These are phyloP conservation scores for Penicillium atrosanguineum DNA, from an alignment of 495 filamentous ascomycete genomes.

Conservation along the genomic window DNA sequence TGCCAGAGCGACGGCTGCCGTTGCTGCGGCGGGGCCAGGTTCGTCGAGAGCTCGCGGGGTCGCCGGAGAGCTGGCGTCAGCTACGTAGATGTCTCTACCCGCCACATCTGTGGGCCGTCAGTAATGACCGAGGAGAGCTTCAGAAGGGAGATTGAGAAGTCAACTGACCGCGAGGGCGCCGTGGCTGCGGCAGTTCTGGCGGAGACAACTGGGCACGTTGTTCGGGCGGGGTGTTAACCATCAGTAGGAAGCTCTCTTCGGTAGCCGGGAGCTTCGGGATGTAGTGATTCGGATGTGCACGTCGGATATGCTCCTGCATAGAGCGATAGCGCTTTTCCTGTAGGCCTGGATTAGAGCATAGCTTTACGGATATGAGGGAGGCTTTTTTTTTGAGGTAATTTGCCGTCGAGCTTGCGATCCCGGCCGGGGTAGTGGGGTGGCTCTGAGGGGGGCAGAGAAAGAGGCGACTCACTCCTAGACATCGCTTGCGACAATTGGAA, in stretches of 20 bases:
- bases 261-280: slow-evolving; percentile 98
- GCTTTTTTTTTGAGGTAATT: not conserved
- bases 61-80: slow-evolving; percentile 67
- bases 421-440: slow-evolving; percentile 11
- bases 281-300: slow-evolving; percentile 96
- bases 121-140: slow-evolving; percentile 3
- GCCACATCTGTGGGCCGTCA: slow-evolving; percentile 41
- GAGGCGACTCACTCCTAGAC: slow-evolving; percentile 78
- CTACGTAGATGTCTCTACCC: slow-evolving; percentile 54
- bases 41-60: slow-evolving; percentile 75
- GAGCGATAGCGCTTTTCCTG: slow-evolving; percentile 98
- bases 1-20: slow-evolving; percentile 80
- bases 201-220: slow-evolving; percentile 64
- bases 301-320: slow-evolving; percentile 98
- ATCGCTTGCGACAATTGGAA: slow-evolving; percentile 96
- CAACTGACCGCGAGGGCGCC: slow-evolving; percentile 37
- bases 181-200: slow-evolving; percentile 44
- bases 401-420: not conserved
- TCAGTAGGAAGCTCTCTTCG: slow-evolving; percentile 94
- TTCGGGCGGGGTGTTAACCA: slow-evolving; percentile 86
- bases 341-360: slow-evolving; percentile 25
- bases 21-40: slow-evolving; percentile 65
- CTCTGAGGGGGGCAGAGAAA: slow-evolving; percentile 10
- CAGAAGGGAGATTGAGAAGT: not conserved
- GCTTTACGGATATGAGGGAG: not conserved